Evolutionary conservation across 495 filamentous ascomycete genomes (phyloP).

Genomic region (Penicillium salamii): DNA sequence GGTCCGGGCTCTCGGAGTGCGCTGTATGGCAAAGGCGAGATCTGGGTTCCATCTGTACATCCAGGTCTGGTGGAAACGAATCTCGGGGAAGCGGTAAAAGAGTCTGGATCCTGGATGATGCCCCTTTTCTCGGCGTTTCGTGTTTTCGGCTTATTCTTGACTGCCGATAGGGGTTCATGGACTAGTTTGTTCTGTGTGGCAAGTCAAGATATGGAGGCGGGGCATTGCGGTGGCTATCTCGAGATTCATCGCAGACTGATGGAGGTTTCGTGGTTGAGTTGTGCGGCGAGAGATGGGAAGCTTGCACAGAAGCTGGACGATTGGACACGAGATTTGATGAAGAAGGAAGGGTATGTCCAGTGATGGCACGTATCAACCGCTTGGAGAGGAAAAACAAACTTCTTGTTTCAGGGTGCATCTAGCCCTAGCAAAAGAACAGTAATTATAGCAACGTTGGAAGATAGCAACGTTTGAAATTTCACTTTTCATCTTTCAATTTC

Average conservation of each 20-base stretch:
- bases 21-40: conserved; percentile 28
- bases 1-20: conserved; percentile 32
- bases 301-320: conserved; percentile 25
- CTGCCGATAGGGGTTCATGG: conserved; percentile 38
- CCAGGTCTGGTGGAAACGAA: conserved; percentile 42
- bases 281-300: conserved; percentile 23
- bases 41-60: conserved; percentile 40
- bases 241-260: conserved; percentile 24
- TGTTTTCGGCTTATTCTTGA: conserved; percentile 21
- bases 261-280: conserved; percentile 29
- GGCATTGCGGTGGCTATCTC: conserved; percentile 35
- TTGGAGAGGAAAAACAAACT: too few species aligned
- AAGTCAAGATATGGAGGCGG: conserved; percentile 33
- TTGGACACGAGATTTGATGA: conserved; percentile 25
- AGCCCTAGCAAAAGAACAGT: too few species aligned
- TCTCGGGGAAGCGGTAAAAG: conserved; percentile 15
- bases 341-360: conserved; percentile 7
- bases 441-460: too few species aligned
- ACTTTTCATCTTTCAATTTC: too few species aligned
- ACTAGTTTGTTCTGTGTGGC: conserved; percentile 40
- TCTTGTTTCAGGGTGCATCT: too few species aligned
- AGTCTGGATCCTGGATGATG: conserved; percentile 13
- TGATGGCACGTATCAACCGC: neutral
- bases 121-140: conserved; percentile 20
- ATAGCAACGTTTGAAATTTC: too few species aligned